phyloP scores from a whole-genome alignment of 441 rosid genomes.

The Arabidopsis lyrata region DNA sequence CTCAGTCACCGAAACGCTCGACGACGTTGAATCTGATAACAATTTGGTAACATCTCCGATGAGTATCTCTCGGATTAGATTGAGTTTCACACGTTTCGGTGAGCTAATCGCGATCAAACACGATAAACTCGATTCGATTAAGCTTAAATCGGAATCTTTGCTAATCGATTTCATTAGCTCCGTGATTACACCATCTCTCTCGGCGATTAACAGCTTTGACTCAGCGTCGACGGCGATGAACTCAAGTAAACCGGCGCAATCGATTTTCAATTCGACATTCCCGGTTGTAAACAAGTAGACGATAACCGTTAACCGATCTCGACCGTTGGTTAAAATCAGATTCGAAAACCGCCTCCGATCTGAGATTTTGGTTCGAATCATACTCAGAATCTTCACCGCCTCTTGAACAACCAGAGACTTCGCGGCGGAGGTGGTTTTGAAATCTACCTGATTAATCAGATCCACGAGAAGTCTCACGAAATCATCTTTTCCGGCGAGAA shows the following conservation, averaged over 20 bases:
- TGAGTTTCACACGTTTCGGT: conserved; percentile 56
- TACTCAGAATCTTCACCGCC: conserved; percentile 58
- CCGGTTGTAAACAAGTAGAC: conserved; percentile 50
- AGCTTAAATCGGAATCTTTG: conserved; percentile 47
- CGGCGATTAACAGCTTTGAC: conserved; percentile 62
- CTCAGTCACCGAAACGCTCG: conserved; percentile 56
- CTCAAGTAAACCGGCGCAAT: conserved; percentile 59
- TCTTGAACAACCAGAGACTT: conserved; percentile 51
- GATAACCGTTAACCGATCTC: conserved; percentile 54
- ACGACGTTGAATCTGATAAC: conserved; percentile 44
- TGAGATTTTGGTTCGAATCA: conserved; percentile 47
- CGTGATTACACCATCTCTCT: conserved; percentile 53
- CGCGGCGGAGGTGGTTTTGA: conserved; percentile 26
- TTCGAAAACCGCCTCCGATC: conserved; percentile 52
- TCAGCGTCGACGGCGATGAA: conserved; percentile 61
- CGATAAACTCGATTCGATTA: conserved; percentile 61
- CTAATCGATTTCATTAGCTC: conserved; percentile 51
- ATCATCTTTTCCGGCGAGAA: conserved; percentile 66
- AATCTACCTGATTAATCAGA: conserved; percentile 48
- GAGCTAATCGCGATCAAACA: conserved; percentile 57
- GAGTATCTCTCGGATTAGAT: conserved; percentile 48
- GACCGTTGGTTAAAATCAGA: conserved; percentile 50
- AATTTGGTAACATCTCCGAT: conserved; percentile 49
- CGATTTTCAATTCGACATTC: conserved; percentile 53
- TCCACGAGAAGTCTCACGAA: conserved; percentile 60